phyloP scores from a whole-genome alignment of 495 filamentous ascomycete species.

The Lasiosphaeris hirsuta region DNA sequence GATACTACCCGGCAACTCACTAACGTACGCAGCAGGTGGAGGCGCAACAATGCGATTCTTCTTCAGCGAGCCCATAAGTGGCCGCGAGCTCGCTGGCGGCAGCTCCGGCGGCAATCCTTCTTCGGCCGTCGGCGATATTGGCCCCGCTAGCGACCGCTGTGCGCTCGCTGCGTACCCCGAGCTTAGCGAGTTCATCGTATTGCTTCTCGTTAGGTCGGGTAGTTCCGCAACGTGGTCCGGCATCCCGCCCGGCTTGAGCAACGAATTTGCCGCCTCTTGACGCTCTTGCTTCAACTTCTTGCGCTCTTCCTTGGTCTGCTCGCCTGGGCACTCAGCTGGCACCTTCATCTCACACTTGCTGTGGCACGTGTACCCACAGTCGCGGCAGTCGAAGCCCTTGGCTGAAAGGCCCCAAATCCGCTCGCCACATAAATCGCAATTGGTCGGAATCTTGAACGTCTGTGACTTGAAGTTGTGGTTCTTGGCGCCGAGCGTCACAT shows the following conservation, averaged over 20 bases:
- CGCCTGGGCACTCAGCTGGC: slow-evolving; percentile 89
- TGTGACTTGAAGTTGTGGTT: slow-evolving; percentile 96
- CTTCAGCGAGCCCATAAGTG: slow-evolving; percentile 34
- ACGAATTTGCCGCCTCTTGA: slow-evolving; percentile 70
- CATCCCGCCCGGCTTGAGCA: slow-evolving; percentile 41
- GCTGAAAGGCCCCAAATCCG: slow-evolving; percentile 94
- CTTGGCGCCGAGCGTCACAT: slow-evolving; percentile 84
- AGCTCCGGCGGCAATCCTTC: slow-evolving; percentile 39
- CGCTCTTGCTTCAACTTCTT: slow-evolving; percentile 84
- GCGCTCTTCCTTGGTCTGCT: slow-evolving; percentile 87
- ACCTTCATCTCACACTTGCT: slow-evolving; percentile 99
- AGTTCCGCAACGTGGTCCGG: slow-evolving; percentile 47
- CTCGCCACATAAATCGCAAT: slow-evolving; percentile 94
- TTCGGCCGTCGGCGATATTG: slow-evolving; percentile 44
- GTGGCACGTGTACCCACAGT: slow-evolving; percentile 97
- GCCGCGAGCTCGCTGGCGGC: slow-evolving; percentile 29
- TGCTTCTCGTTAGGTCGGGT: slow-evolving; percentile 65
- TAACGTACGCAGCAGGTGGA: slow-evolving; percentile 76
- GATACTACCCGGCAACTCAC: slow-evolving; percentile 53
- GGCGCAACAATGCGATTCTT: slow-evolving; percentile 79
- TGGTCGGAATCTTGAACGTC: slow-evolving; percentile 98
- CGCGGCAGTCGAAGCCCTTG: slow-evolving; percentile 91
- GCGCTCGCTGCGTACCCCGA: slow-evolving; percentile 84
- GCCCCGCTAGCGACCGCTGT: slow-evolving; percentile 65
- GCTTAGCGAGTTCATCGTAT: slow-evolving; percentile 90